phyloP scores from a whole-genome alignment of 208 protist genomes.

The Porcisia deanei region DNA sequence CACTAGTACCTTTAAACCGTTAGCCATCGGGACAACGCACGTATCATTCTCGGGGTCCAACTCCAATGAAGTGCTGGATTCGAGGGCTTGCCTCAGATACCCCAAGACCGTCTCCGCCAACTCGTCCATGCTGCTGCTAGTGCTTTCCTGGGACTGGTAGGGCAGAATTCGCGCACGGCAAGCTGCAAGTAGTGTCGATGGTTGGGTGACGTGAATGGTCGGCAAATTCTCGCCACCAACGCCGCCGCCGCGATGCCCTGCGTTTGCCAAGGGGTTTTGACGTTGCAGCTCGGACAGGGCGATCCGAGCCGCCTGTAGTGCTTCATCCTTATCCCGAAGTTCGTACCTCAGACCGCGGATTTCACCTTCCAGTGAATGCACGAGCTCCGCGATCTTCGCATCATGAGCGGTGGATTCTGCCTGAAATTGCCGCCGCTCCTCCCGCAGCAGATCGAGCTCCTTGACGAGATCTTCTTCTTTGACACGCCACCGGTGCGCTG shows the following conservation, averaged over 20 bases:
- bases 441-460: slow-evolving; percentile 61
- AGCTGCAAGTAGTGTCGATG: background rate
- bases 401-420: slow-evolving; percentile 32
- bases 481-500: slow-evolving; percentile 35
- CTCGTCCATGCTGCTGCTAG: slow-evolving; percentile 19
- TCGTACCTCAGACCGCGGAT: slow-evolving; percentile 23
- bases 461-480: slow-evolving; percentile 66
- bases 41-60: slow-evolving; percentile 67
- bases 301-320: slow-evolving; percentile 16
- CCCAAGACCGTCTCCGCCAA: slow-evolving; percentile 28
- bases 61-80: slow-evolving; percentile 26
- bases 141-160: background rate
- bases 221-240: too few species aligned
- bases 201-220: background rate
- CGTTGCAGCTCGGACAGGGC: slow-evolving; percentile 1
- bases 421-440: slow-evolving; percentile 39
- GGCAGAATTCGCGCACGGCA: background rate
- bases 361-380: slow-evolving; percentile 42
- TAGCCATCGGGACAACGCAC: slow-evolving; percentile 49
- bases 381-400: slow-evolving; percentile 33
- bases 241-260: background rate
- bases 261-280: background rate
- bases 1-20: slow-evolving; percentile 56
- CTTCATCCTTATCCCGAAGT: slow-evolving; percentile 20
- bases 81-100: slow-evolving; percentile 32